Evolutionary conservation across 306 rosid genomes (phyloP).

Genomic region (Sicyos edulis): DNA sequence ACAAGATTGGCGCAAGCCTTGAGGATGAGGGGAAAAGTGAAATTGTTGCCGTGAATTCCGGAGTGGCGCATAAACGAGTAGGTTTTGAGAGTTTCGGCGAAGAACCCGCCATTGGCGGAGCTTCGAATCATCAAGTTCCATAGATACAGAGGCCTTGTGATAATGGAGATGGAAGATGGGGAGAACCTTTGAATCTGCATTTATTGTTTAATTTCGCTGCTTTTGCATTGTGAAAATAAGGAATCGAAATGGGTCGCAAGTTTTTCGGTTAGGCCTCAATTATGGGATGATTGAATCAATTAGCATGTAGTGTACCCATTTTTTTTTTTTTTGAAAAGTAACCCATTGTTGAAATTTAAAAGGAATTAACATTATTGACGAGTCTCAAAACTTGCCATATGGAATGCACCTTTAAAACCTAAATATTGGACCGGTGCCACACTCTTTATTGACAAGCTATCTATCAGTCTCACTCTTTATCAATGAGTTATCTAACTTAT

Average conservation of each 20-base stretch:
- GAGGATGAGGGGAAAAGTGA: conserved; percentile 29
- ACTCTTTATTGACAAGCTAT: too few species aligned
- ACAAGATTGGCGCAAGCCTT: conserved; percentile 42
- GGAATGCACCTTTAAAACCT: too few species aligned
- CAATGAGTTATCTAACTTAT: too few species aligned
- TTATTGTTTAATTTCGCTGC: background rate
- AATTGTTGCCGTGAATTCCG: conserved; percentile 41
- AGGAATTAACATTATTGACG: too few species aligned
- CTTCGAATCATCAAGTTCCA: conserved; percentile 52
- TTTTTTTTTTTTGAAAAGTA: too few species aligned
- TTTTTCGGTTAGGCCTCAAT: too few species aligned
- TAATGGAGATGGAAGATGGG: conserved; percentile 21
- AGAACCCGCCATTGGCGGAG: conserved; percentile 36
- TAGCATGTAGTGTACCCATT: too few species aligned
- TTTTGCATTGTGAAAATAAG: background rate
- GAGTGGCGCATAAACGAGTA: conserved; percentile 37
- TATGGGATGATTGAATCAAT: too few species aligned
- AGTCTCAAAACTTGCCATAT: too few species aligned
- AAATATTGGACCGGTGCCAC: too few species aligned
- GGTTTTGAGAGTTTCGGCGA: conserved; percentile 29
- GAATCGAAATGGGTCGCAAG: background rate
- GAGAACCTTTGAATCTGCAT: conserved; percentile 22
- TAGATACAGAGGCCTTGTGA: conserved; percentile 32
- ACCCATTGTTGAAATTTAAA: too few species aligned
- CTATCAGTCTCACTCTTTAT: too few species aligned